phyloP scores from a whole-genome alignment of 2,329 filamentous ascomycete genomes.

The Macrophomina tecta region DNA sequence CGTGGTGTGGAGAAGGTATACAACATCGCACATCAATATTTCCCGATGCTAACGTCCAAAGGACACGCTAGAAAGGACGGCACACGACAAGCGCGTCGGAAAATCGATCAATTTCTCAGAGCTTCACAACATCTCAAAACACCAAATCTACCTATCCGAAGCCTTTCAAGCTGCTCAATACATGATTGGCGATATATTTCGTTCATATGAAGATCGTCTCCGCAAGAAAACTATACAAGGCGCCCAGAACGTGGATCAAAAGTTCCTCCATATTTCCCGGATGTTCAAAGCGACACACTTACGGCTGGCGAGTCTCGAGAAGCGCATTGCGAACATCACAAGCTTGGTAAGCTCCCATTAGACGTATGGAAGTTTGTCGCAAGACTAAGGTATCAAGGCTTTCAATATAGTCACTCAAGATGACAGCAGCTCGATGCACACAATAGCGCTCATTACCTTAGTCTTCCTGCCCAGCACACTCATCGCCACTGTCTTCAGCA shows the following conservation, averaged over 20 bases:
- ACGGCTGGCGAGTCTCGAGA: slow-evolving; percentile 43
- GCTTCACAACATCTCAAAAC: slow-evolving; percentile 48
- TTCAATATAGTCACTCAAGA: slow-evolving; percentile 50
- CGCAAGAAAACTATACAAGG: background rate
- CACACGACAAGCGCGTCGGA: slow-evolving; percentile 31
- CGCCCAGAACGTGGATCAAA: slow-evolving; percentile 27
- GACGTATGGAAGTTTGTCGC: background rate
- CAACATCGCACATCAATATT: background rate
- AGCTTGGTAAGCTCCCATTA: slow-evolving; percentile 33
- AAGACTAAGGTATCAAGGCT: slow-evolving; percentile 28
- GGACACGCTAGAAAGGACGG: slow-evolving; percentile 35
- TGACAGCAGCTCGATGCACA: slow-evolving; percentile 53
- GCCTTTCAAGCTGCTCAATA: slow-evolving; percentile 39
- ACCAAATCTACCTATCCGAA: slow-evolving; percentile 46
- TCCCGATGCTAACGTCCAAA: slow-evolving; percentile 28
- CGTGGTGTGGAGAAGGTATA: slow-evolving; percentile 40
- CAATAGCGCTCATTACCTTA: slow-evolving; percentile 52
- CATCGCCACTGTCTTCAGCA: slow-evolving; percentile 39
- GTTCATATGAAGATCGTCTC: slow-evolving; percentile 28
- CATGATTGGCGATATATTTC: slow-evolving; percentile 37
- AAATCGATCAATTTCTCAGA: slow-evolving; percentile 36
- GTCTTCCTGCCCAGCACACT: slow-evolving; percentile 52
- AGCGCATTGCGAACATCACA: slow-evolving; percentile 47
- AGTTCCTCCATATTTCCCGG: slow-evolving; percentile 34
- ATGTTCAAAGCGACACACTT: slow-evolving; percentile 44